These are phyloP conservation scores for Coemansia sp. DNA, from an alignment of 192 early-diverging fungal genomes.

Conservation along the genomic window DNA sequence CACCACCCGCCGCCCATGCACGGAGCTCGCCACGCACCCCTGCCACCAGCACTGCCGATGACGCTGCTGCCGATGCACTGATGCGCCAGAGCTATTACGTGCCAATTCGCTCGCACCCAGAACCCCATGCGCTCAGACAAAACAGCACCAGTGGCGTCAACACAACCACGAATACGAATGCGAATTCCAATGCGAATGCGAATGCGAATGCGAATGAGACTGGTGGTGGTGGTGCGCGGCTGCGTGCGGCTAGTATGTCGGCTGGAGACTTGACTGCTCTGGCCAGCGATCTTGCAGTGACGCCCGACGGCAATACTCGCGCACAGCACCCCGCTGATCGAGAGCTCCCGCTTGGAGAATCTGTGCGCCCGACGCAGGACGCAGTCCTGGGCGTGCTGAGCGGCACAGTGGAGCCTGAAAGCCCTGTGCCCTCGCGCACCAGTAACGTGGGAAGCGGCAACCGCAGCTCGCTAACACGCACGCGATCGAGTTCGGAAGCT, in stretches of 20 bases:
- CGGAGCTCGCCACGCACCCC: conserved; percentile 13
- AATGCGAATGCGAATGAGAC: no score
- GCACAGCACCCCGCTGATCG: no score
- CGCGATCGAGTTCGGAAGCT: conserved; percentile 44
- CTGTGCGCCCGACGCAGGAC: conserved; percentile 12
- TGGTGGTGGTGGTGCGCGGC: neutral
- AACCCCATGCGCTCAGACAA: no score
- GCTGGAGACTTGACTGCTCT: conserved; percentile 1
- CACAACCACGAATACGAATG: no score
- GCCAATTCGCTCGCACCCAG: conserved; percentile 3
- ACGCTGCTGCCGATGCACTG: neutral
- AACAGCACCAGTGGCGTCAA: no score
- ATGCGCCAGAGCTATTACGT: conserved; percentile 11
- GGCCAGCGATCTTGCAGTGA: no score
- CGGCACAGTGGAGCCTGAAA: conserved; percentile 40
- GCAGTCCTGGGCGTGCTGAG: conserved; percentile 42
- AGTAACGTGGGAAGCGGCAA: neutral
- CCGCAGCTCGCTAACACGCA: conserved; percentile 33
- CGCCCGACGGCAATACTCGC: no score
- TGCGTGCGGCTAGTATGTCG: conserved; percentile 18
- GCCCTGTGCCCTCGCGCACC: neutral
- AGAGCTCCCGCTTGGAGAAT: conserved; percentile 1
- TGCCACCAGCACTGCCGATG: neutral
- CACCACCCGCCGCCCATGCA: conserved; percentile 13
- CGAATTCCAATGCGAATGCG: no score